Base-by-base conservation (phyloP, 2,329 filamentous ascomycete genomes). In the Fusarium pseudoanthophilum region DNA sequence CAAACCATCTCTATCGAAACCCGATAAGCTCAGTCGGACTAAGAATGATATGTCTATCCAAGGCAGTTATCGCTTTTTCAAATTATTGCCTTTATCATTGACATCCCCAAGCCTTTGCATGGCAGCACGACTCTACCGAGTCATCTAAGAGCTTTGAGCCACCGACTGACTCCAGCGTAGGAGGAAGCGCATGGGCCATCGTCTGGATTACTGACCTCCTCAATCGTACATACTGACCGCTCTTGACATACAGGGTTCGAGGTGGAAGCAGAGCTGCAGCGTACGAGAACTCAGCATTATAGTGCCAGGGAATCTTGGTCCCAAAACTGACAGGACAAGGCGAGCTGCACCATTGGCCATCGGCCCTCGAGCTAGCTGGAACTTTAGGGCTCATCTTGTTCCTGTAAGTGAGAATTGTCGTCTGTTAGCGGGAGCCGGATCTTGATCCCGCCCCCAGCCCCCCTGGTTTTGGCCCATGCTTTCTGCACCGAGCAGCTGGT, bases 401-500 rank as follows among this genome's bases (percentile, higher is more conserved):
- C 37, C 30, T 36, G 48, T 52, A 26, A 36, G 30, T 52, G 30
- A 42, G 39, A 46, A 39, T 49, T 56, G 26, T 69, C 24, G 36
- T 59, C 62, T 60, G 49, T 75, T 57, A 67, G 64, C 75, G 52
- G 64, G 68, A 65, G 52, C 65, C 75, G 76, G 76, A 78, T 76
- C 73, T 69, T 69, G 58, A 72, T 76, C 63, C 74, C 72, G 58
- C 60, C 67, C 65, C 60, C 68, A 62, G 32, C n/a, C 61, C 59
- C 64, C 63, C 48, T 62, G 40, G 24, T 28, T 69, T 64, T 45
- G 37, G 34, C 42, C 64, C 32, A 64, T 39, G 43, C 62, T 34
- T 61, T 37, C 51, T 62, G 76, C 76, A 77, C 76, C 76, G 73
- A 78, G 67, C 60, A 73, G 61, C 69, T 69, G 76, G 76, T 78